Base-by-base conservation (phyloP, 2,329 filamentous ascomycete species). In the Zymoseptoria tritici region DNA sequence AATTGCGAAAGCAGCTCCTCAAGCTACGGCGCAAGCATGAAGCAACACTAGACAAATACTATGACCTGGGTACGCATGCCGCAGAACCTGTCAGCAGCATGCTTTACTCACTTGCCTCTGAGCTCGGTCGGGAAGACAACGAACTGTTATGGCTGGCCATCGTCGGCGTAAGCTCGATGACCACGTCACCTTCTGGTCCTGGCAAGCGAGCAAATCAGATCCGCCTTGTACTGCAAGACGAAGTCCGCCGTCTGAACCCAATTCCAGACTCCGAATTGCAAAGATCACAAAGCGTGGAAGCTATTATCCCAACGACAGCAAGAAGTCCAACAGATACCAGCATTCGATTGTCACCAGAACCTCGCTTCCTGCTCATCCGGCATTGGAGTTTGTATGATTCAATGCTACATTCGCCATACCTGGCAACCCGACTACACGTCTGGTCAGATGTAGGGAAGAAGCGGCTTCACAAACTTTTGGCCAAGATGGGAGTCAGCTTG, bases 331-430 rank as follows among this genome's bases (percentile, higher is more conserved):
- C 92, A 57, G 94, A 99, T 74, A 95, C 86, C 9, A 89, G 91
- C 55, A 97, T 99, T 66, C 86, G 92, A 21, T 79, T 99, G 49
- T 96, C 92, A 0, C 94, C 94, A 0, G 94, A 99, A 71, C 95
- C 94, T 9, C 88, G 90, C 49, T 96, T 99, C 67, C 82, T 97
- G 24, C 83, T 99, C 0, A 90, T 97, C 57, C 83, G 94, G 36
- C 94, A 99, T 73, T 99, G 94, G 94, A 96, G 91, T 67, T 80
- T 99, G 13, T 97, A 97, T 74, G 94, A 99, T 71, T 96, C 91
- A 73, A 97, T 99, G 94, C 82, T 97, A 11, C 94, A 99, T 73
- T 97, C 92, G 0, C 92, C 93, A 0, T 97, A 97, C 70, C 83
- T 99, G 4, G 93, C 95, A 61, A 90, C 93, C 3, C 85, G 91